Base-by-base conservation (phyloP, 306 rosid genomes). In the Lathyrus sativus region DNA sequence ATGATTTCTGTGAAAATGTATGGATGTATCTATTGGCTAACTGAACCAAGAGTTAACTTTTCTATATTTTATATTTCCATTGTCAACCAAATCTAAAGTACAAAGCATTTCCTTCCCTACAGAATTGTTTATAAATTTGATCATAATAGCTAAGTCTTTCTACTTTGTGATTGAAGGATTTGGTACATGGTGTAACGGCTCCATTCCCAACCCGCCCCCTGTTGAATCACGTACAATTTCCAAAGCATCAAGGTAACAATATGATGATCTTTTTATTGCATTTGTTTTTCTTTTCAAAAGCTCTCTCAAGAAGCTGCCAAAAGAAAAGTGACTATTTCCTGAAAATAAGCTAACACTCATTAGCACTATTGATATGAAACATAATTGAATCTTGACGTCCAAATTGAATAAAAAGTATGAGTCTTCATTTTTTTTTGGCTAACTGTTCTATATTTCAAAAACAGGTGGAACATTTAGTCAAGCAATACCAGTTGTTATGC, bases 241-340 rank as follows among this genome's bases (percentile, higher is more conserved):
- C 87, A 3, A 92, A 92, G 82, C 88, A 92, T 67, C 98, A 87
- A 76, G 98, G 96, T 87, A 75, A 65, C 51, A 59, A 6, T 37
- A 45, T 28, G 24, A 33, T 35, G 18, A 39, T 67, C 70, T 68
- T 56, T 66, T 74, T 39, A 35, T 43, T 43, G 49, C 33, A 42
- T 22, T 12, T 62, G 14, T 42, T 12, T 19, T 41, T 63, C 18
- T 24, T 42, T 42, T 63, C 5, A 17, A 18, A 62, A 38, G 10
- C 17, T 11, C 33, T 62, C 49, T 42, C 3, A 42, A 2, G 33
- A 41, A 62, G 33, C 35, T 19, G 11, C 35, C 50, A 19, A 19
- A 62, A 62, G 35, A 39, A 35, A 62, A 50, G 51, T 62, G 37
- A 39, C 7, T 19, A 42, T 62, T 41, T 62, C 17, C 37, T 62